phyloP scores from a whole-genome alignment of 345 rosid genomes.

The Sonneratia alba region DNA sequence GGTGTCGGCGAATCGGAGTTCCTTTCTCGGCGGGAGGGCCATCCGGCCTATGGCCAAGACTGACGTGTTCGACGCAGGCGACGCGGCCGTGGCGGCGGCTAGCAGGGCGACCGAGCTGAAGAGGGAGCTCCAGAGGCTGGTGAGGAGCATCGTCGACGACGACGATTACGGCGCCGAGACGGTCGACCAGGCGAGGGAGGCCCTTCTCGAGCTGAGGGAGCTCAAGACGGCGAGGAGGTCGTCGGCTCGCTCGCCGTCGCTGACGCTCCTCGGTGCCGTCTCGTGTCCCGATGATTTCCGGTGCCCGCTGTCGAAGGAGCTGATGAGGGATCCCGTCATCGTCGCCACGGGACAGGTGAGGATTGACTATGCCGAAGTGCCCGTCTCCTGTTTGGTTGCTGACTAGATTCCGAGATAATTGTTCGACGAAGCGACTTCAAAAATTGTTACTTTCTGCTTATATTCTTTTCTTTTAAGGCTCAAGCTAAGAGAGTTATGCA shows the following conservation, averaged over 20 bases:
- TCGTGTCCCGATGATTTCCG: constrained; percentile 71
- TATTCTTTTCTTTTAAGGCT: background rate
- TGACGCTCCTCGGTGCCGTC: constrained; percentile 31
- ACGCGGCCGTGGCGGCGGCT: constrained; percentile 47
- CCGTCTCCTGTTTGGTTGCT: constrained; percentile 7
- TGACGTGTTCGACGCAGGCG: constrained; percentile 51
- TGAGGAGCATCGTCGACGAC: constrained; percentile 49
- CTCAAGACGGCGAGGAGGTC: constrained; percentile 37
- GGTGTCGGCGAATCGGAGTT: background rate
- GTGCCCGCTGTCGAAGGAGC: constrained; percentile 77
- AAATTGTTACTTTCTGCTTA: background rate
- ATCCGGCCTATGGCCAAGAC: constrained; percentile 50
- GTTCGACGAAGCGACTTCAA: background rate
- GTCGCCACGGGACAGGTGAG: constrained; percentile 82
- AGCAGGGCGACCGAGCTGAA: constrained; percentile 50
- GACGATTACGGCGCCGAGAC: constrained; percentile 46
- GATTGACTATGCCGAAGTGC: background rate
- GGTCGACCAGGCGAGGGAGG: constrained; percentile 61
- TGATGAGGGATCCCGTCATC: constrained; percentile 94
- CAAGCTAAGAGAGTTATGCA: background rate
- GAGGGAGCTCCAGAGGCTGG: constrained; percentile 58
- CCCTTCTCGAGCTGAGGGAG: constrained; percentile 42
- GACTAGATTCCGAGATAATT: constrained; percentile 1
- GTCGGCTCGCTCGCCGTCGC: constrained; percentile 28
- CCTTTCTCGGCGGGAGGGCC: constrained; percentile 6